Evolutionary conservation across 2,329 filamentous ascomycete species (phyloP).

Genomic region (Pestalotiopsis sp.): DNA sequence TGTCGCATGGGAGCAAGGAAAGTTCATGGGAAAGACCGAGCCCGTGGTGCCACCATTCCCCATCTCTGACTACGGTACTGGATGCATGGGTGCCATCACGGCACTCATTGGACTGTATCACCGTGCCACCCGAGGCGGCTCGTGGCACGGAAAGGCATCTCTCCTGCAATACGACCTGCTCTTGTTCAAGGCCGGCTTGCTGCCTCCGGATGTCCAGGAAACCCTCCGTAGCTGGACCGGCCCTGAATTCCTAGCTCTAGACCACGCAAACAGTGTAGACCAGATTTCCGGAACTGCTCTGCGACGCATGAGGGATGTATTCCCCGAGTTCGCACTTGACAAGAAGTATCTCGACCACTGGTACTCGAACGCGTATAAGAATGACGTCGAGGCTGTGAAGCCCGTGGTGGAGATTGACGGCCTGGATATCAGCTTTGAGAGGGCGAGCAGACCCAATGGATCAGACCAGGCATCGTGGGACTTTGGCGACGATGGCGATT

Average conservation of each 20-base stretch:
- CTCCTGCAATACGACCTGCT: slow-evolving; percentile 39
- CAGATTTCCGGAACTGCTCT: slow-evolving; percentile 9
- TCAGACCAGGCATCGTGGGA: slow-evolving; percentile 6
- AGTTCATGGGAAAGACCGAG: slow-evolving; percentile 48
- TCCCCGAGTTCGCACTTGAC: not conserved
- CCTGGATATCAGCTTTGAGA: slow-evolving; percentile 5
- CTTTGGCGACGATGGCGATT: slow-evolving; percentile 7
- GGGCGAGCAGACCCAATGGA: slow-evolving; percentile 12
- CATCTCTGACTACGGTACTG: slow-evolving; percentile 53
- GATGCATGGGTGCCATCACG: slow-evolving; percentile 34
- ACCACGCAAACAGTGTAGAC: slow-evolving; percentile 9
- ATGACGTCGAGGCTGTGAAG: slow-evolving; percentile 2
- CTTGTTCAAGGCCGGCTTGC: slow-evolving; percentile 44
- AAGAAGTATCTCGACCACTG: slow-evolving; percentile 7
- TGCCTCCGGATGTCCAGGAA: slow-evolving; percentile 49
- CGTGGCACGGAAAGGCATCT: slow-evolving; percentile 36
- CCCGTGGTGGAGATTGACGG: slow-evolving; percentile 8
- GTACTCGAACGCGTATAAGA: slow-evolving; percentile 7
- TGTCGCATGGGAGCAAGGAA: slow-evolving; percentile 37
- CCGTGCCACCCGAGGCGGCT: slow-evolving; percentile 34
- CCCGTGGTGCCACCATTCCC: slow-evolving; percentile 69
- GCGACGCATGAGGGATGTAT: slow-evolving; percentile 4
- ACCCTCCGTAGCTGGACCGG: slow-evolving; percentile 37
- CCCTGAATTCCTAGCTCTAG: not conserved
- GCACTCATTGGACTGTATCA: slow-evolving; percentile 35